Percentiles rank a stretch among this genome's conserved stretches.
phyloP scores from a whole-genome alignment of 2,329 filamentous ascomycete genomes.

The Scedosporium apiospermum region DNA sequence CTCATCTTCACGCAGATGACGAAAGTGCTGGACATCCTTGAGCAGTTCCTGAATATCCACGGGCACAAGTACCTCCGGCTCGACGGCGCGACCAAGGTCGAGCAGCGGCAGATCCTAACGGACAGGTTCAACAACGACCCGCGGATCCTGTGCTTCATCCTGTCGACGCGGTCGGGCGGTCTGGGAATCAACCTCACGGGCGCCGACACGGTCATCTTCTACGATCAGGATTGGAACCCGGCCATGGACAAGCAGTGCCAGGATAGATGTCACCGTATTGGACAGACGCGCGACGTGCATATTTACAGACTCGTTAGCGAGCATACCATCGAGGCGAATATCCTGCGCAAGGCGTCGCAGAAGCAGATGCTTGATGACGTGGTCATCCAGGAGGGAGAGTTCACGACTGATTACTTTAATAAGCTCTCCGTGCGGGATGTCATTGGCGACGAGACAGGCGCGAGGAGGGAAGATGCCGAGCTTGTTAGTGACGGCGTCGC shows the following conservation, averaged over 20 bases:
- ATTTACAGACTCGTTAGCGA: constrained; percentile 93
- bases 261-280: constrained; percentile 92
- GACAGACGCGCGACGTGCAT: constrained; percentile 93
- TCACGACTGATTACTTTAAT: constrained; percentile 94
- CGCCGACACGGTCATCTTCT: constrained; percentile 96
- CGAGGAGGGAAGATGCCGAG: constrained; percentile 7
- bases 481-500: constrained; percentile 51
- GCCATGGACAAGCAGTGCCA: constrained; percentile 99
- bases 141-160: constrained; percentile 87
- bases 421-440: constrained; percentile 65
- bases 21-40: constrained; percentile 91
- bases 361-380: constrained; percentile 98
- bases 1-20: constrained; percentile 99
- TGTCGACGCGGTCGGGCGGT: constrained; percentile 89
- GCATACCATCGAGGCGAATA: constrained; percentile 96
- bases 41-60: constrained; percentile 96
- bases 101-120: constrained; percentile 88
- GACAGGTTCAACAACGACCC: constrained; percentile 95
- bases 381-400: constrained; percentile 95
- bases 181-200: constrained; percentile 94
- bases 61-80: constrained; percentile 93
- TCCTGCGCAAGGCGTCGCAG: constrained; percentile 90
- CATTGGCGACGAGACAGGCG: constrained; percentile 29
- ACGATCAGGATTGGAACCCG: constrained; percentile 98
- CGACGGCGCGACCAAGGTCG: constrained; percentile 92